Evolutionary conservation across 768 basidiomycete genomes (phyloP).

Genomic region (Tylopilus vinaceipallidus): DNA sequence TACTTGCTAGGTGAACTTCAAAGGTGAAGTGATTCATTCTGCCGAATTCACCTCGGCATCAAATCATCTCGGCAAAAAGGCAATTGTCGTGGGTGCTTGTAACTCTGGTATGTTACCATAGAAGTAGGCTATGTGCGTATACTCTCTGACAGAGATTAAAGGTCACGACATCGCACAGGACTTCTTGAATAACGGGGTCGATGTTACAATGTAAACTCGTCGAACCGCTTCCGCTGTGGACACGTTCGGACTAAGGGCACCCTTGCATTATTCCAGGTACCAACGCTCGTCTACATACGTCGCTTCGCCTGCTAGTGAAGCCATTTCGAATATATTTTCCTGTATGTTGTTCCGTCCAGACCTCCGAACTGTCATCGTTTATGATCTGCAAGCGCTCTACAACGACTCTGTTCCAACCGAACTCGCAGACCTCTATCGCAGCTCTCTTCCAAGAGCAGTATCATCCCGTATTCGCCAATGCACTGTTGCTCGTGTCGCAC

Average conservation of each 20-base stretch:
- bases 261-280: constrained; percentile 10
- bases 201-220: constrained; percentile 28
- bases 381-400: constrained; percentile 8
- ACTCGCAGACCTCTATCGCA: constrained; percentile 17
- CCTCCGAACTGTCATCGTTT: background rate
- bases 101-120: constrained; percentile 46
- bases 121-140: background rate
- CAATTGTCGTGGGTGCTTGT: constrained; percentile 66
- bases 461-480: constrained; percentile 22
- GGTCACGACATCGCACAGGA: constrained; percentile 41
- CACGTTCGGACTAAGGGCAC: constrained; percentile 3
- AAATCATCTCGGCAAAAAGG: constrained; percentile 59
- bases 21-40: constrained; percentile 55
- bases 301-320: constrained; percentile 12
- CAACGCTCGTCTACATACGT: constrained; percentile 27
- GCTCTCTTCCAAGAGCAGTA: constrained; percentile 14
- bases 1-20: too few relatives aligned
- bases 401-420: constrained; percentile 24
- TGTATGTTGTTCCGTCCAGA: constrained; percentile 5
- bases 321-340: constrained; percentile 3
- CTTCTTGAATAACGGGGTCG: constrained; percentile 28
- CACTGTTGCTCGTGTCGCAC: constrained; percentile 9
- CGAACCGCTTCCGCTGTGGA: background rate
- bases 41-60: constrained; percentile 45
- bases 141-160: constrained; percentile 13